Base-by-base conservation (phyloP, 176 grass and related monocot genomes). In the Tuctoria greenei region DNA sequence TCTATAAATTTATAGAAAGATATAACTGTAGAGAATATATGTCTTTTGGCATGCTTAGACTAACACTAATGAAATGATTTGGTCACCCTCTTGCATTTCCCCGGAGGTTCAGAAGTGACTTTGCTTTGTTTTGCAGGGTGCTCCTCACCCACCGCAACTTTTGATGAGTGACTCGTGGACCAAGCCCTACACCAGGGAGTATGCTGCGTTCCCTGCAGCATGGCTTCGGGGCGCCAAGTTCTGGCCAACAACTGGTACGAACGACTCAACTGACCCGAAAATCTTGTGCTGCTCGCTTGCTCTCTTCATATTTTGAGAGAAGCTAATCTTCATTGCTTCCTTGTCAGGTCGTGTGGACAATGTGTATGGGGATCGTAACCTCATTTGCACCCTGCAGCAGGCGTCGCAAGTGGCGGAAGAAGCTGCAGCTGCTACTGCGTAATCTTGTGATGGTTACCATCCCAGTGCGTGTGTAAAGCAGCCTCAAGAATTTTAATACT, bases 171-270 rank as follows among this genome's bases (percentile, higher is more conserved):
- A 95, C 34, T 42, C 92, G 68, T 99, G 96, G 96, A 92, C 87
- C 51, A 99, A 95, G 77, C 96, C 96, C 6, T 99, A 99, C 74
- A 90, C 89, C 5, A 89, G 96, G 77, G 96, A 99, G 66, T 92
- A 90, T 44, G 96, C 96, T 43, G 96, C 96, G 1, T 99, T 88
- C 89, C 96, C 96, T 39, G 92, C 92, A 13, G 74, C 89, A 14
- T 99, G 96, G 96, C 89, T 99, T 23, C 92, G 92, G 35, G 96
- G 87, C 13, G 84, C 87, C 77, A 99, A 99, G 69, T 99, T 99
- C 87, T 99, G 96, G 96, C 96, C 96, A 73, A 85, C 92, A 64
- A 92, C 96, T 54, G 81, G 96, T 99, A 92, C 36, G 35, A 43
- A 10, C n/a, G 25, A 66, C 40, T 57, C n/a, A 58, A 14, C 15